Evolutionary conservation across 192 early-diverging fungal genomes (phyloP).

Genomic region (Spinellus fusiger): DNA sequence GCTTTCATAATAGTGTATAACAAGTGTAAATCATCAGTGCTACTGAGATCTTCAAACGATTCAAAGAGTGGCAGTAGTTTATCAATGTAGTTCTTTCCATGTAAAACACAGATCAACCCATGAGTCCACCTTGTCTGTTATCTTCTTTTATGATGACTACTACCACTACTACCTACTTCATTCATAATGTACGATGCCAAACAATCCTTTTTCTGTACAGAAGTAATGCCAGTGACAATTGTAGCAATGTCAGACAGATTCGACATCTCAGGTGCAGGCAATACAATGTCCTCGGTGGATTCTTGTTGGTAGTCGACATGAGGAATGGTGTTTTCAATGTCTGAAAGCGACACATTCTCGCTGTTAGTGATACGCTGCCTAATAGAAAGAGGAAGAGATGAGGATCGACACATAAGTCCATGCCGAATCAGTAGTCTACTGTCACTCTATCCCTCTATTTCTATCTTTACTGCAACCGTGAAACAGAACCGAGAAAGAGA

Average conservation of each 20-base stretch:
- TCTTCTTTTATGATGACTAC: background rate
- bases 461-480: slow-evolving; percentile 10
- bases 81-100: slow-evolving; percentile 59
- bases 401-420: background rate
- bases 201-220: slow-evolving; percentile 56
- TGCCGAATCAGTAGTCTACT: slow-evolving; percentile 14
- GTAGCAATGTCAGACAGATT: slow-evolving; percentile 70
- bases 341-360: too few relatives aligned
- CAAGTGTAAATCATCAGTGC: slow-evolving; percentile 59
- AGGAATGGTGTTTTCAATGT: background rate
- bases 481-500: too few relatives aligned
- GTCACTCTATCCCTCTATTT: slow-evolving; percentile 3
- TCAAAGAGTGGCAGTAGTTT: slow-evolving; percentile 67
- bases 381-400: background rate
- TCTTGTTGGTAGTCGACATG: background rate
- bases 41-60: slow-evolving; percentile 80
- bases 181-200: slow-evolving; percentile 54
- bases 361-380: background rate
- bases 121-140: background rate
- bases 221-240: slow-evolving; percentile 49
- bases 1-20: slow-evolving; percentile 70
- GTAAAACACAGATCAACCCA: background rate
- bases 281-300: slow-evolving; percentile 12
- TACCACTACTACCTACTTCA: slow-evolving; percentile 44
- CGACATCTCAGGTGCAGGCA: slow-evolving; percentile 64